A percentile compares a stretch with the other conserved stretches of the same genome.
Conservation (phyloP, 2,329 filamentous ascomycete genomes). For the Ophidiomyces ophidiicola region DNA sequence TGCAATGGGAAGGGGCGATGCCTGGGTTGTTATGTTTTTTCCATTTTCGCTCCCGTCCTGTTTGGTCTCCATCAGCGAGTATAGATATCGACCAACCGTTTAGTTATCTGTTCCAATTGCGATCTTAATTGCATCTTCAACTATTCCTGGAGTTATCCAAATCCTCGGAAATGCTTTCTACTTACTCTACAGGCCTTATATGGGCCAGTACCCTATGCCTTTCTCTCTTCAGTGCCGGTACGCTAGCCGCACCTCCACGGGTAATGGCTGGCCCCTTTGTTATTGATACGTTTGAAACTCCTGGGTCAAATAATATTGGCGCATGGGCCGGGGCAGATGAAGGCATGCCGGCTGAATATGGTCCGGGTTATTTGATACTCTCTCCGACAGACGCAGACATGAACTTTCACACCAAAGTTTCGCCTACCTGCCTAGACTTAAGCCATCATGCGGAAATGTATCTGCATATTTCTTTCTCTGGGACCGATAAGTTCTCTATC, state of each 20-base stretch:
- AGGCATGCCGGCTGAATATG: slow-evolving; percentile 42
- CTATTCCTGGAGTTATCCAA: too few species aligned
- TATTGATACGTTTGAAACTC: slow-evolving; percentile 49
- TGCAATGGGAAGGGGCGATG: too few species aligned
- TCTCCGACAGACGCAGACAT: slow-evolving; percentile 49
- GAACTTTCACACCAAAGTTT: slow-evolving; percentile 49
- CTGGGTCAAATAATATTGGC: slow-evolving; percentile 46
- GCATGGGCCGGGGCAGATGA: slow-evolving; percentile 58
- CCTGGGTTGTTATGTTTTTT: too few species aligned
- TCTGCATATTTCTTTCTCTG: slow-evolving; percentile 52
- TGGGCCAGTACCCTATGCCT: background rate
- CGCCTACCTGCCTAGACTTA: slow-evolving; percentile 45
- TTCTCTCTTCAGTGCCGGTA: background rate
- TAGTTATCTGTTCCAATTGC: too few species aligned
- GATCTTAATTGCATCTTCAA: too few species aligned
- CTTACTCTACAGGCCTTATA: too few species aligned
- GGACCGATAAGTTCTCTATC: slow-evolving; percentile 51
- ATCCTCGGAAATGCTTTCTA: too few species aligned
- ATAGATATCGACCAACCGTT: too few species aligned
- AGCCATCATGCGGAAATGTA: slow-evolving; percentile 45
- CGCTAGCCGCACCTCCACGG: background rate
- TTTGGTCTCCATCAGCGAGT: too few species aligned
- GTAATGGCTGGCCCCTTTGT: slow-evolving; percentile 24
- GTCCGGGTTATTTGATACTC: slow-evolving; percentile 43
- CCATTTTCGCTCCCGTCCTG: too few species aligned